Evolutionary conservation across 2,329 filamentous ascomycete genomes (phyloP).

Genomic region (Nothophoma quercina): DNA sequence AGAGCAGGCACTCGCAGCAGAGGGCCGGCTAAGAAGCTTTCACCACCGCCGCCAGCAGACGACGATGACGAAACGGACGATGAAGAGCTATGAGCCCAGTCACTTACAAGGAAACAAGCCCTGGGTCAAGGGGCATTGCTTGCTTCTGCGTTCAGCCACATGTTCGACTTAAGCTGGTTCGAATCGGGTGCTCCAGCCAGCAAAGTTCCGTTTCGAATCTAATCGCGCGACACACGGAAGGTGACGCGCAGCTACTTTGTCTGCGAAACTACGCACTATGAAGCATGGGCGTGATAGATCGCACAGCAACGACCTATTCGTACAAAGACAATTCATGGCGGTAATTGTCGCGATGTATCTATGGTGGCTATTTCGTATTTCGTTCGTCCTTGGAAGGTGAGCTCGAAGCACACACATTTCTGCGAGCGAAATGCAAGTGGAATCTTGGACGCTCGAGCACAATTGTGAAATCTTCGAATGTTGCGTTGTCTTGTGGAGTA

Average conservation of each 20-base stretch:
- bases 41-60: constrained; percentile 16
- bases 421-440: too few species aligned
- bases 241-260: neutral
- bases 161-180: neutral
- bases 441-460: too few species aligned
- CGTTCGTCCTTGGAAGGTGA: neutral
- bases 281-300: neutral
- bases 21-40: constrained; percentile 17
- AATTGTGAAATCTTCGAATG: too few species aligned
- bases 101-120: neutral
- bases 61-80: constrained; percentile 45
- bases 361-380: neutral
- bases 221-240: constrained; percentile 6
- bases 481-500: too few species aligned
- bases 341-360: neutral
- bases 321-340: neutral
- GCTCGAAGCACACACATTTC: neutral
- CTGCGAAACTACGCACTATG: neutral
- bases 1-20: constrained; percentile 33
- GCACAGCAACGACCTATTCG: constrained; percentile 5
- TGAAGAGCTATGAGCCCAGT: constrained; percentile 40
- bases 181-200: neutral
- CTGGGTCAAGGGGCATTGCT: neutral
- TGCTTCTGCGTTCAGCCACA: neutral
- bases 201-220: constrained; percentile 3